A percentile compares a stretch with the other conserved stretches of the same genome.
phyloP scores from a whole-genome alignment of 148 eudicot genomes.

The Limonium bicolor region DNA sequence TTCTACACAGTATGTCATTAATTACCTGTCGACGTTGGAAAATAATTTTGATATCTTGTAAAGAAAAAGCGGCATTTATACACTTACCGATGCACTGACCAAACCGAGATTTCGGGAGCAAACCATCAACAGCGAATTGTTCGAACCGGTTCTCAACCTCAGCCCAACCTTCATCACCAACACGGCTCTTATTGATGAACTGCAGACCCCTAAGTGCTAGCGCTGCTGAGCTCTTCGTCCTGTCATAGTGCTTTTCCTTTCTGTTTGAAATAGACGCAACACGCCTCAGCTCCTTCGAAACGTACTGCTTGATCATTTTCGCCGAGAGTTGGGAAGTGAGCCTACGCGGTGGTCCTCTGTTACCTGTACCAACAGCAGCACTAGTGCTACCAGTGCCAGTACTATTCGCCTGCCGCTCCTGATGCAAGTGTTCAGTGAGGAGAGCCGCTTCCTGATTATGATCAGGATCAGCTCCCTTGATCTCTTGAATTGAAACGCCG shows the following conservation, averaged over 20 bases:
- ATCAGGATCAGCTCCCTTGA: constrained; percentile 22
- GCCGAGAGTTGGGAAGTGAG: constrained; percentile 27
- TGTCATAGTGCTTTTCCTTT: constrained; percentile 11
- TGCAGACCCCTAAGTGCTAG: constrained; percentile 31
- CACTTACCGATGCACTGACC: constrained; percentile 46
- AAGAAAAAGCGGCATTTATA: too few species aligned
- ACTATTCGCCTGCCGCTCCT: constrained; percentile 8
- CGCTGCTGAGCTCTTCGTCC: constrained; percentile 26
- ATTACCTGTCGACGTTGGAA: too few species aligned
- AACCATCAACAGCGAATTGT: constrained; percentile 18
- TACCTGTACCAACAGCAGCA: too few species aligned
- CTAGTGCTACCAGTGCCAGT: too few species aligned
- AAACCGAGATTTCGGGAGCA: constrained; percentile 24
- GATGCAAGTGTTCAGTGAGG: constrained; percentile 21
- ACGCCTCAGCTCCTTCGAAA: constrained; percentile 30
- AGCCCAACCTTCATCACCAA: constrained; percentile 28
- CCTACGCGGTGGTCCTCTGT: too few species aligned
- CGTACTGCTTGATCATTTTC: constrained; percentile 27
- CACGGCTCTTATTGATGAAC: constrained; percentile 28
- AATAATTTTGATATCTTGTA: too few species aligned
- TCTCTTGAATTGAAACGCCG: constrained; percentile 30
- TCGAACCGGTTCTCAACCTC: constrained; percentile 24
- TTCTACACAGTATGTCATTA: too few species aligned
- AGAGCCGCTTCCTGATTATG: constrained; percentile 29
- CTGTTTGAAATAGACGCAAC: constrained; percentile 15